phyloP scores from a whole-genome alignment of 208 protist genomes.

The Borovskyia barvae region DNA sequence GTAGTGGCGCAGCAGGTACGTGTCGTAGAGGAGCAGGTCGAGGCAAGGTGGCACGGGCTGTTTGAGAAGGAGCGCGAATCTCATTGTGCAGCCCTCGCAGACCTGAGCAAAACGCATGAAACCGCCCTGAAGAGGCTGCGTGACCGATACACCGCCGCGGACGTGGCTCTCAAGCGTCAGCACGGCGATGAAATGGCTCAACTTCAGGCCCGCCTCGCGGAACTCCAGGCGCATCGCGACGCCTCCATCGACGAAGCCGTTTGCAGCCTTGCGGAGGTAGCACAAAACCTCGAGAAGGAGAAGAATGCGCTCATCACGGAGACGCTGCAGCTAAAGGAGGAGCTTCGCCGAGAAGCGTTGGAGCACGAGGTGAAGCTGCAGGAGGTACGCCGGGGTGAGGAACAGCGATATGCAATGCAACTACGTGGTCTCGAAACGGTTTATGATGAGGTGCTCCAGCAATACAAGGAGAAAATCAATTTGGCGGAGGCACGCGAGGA shows the following conservation, averaged over 20 bases:
- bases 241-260: conserved; percentile 25
- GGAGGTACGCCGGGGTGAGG: neutral
- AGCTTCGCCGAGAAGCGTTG: neutral
- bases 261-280: conserved; percentile 4
- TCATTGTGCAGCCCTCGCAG: conserved; percentile 8
- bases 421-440: conserved; percentile 1
- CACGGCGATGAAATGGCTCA: conserved; percentile 31
- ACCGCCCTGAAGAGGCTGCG: conserved; percentile 16
- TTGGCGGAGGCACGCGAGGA: neutral
- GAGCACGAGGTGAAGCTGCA: conserved; percentile 18
- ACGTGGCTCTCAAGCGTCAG: conserved; percentile 11
- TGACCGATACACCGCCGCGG: conserved; percentile 21
- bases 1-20: conserved; percentile 13
- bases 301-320: conserved; percentile 1
- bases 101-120: neutral
- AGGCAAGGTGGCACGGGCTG: conserved; percentile 27
- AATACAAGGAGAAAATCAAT: conserved; percentile 7
- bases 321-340: conserved; percentile 4
- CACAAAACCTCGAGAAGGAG: conserved; percentile 19
- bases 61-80: conserved; percentile 25
- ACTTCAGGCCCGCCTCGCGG: conserved; percentile 15
- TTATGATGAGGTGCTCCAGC: conserved; percentile 9
- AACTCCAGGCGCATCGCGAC: conserved; percentile 6
- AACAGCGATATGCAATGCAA: conserved; percentile 2
- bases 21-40: conserved; percentile 13